These are phyloP conservation scores for Paramecium sexaurelia DNA, from an alignment of 73 alveolate genomes.

Conservation along the genomic window DNA sequence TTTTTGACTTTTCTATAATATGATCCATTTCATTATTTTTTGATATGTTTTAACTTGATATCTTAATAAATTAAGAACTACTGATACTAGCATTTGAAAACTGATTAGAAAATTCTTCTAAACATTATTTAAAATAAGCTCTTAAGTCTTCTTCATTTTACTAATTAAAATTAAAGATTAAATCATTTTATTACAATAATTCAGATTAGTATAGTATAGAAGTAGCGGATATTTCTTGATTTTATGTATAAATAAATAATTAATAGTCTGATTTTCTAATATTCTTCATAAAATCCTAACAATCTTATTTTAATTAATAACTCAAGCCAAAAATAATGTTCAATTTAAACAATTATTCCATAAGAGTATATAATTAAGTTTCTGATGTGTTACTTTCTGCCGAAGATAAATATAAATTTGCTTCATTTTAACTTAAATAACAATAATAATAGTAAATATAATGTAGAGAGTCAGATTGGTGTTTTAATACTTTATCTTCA, in stretches of 20 bases:
- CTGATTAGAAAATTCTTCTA: background rate
- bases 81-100: background rate
- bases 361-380: background rate
- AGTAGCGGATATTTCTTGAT: background rate
- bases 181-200: background rate
- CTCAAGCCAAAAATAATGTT: background rate
- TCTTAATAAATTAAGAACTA: background rate
- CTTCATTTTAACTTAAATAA: background rate
- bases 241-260: background rate
- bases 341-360: background rate
- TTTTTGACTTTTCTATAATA: background rate
- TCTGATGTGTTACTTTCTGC: background rate
- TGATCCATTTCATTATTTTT: background rate
- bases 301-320: background rate
- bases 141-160: conserved; percentile 24
- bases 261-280: background rate
- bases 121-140: conserved; percentile 30
- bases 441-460: conserved; percentile 2
- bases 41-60: background rate
- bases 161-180: background rate
- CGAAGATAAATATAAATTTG: background rate
- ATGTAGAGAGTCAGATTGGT: background rate
- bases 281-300: background rate
- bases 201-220: background rate
- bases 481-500: background rate